A percentile compares a stretch with the other conserved stretches of the same genome.
Evolutionary conservation across 306 rosid genomes (phyloP).

Genomic region (Benincasa hispida): DNA sequence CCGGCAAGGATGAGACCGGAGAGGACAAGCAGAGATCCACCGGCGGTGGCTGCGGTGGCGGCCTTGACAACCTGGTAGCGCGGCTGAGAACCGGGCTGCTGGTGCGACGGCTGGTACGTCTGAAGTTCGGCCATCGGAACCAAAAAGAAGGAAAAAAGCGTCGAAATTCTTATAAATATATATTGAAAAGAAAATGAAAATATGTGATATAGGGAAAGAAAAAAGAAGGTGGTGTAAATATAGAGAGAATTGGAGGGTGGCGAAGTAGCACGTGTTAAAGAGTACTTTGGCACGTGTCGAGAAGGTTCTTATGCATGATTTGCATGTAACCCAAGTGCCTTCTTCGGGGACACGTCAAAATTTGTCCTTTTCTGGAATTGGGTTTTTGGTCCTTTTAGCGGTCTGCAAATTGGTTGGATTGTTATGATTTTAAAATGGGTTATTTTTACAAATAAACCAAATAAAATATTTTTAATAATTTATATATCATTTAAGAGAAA

Average conservation of each 20-base stretch:
- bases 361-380: neutral
- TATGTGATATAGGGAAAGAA: neutral
- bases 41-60: constrained; percentile 53
- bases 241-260: neutral
- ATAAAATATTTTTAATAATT: too few species aligned
- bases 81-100: neutral
- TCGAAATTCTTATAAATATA: too few species aligned
- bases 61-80: constrained; percentile 41
- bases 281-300: constrained; percentile 34
- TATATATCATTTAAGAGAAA: too few species aligned
- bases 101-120: neutral
- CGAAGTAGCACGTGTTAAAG: constrained; percentile 27
- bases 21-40: constrained; percentile 55
- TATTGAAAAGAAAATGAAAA: neutral
- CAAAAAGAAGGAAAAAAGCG: neutral
- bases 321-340: constrained; percentile 27
- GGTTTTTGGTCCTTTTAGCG: neutral
- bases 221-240: neutral
- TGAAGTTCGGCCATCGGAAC: constrained; percentile 38
- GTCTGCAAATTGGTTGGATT: neutral
- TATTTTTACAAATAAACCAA: too few species aligned
- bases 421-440: too few species aligned
- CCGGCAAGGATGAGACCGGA: constrained; percentile 39
- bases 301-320: constrained; percentile 39
- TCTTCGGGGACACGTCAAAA: neutral